These are phyloP conservation scores for Nakazawaea anatomiae DNA, from an alignment of 805 yeast species.

Conservation along the genomic window DNA sequence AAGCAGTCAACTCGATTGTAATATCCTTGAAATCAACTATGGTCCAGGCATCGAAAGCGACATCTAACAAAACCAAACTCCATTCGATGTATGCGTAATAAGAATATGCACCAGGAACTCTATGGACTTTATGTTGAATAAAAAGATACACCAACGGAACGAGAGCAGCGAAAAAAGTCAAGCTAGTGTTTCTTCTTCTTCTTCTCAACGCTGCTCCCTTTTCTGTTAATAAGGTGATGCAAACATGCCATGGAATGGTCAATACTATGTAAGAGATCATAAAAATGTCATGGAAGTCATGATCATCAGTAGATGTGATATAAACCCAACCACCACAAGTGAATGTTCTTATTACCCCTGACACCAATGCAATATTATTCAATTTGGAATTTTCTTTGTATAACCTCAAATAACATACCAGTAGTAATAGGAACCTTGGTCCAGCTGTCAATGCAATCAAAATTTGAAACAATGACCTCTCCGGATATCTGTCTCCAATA, in stretches of 20 bases:
- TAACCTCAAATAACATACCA: slow-evolving; percentile 45
- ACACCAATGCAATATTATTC: slow-evolving; percentile 35
- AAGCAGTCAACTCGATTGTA: slow-evolving; percentile 37
- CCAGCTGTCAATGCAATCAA: slow-evolving; percentile 91
- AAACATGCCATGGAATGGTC: slow-evolving; percentile 86
- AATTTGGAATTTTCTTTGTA: slow-evolving; percentile 28
- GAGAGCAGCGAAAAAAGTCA: slow-evolving; percentile 62
- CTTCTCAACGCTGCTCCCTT: slow-evolving; percentile 41
- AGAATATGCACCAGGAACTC: slow-evolving; percentile 90
- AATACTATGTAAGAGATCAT: slow-evolving; percentile 87
- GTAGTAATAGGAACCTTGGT: slow-evolving; percentile 70
- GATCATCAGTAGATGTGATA: slow-evolving; percentile 95
- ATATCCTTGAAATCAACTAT: slow-evolving; percentile 61
- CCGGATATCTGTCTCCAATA: slow-evolving; percentile 96
- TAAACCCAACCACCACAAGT: slow-evolving; percentile 99
- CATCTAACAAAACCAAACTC: slow-evolving; percentile 78
- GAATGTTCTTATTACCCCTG: slow-evolving; percentile 84
- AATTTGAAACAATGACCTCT: slow-evolving; percentile 85
- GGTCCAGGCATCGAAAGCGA: slow-evolving; percentile 80
- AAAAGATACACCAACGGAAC: slow-evolving; percentile 84
- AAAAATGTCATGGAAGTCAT: slow-evolving; percentile 91
- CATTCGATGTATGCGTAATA: slow-evolving; percentile 93
- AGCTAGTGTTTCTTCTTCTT: slow-evolving; percentile 47
- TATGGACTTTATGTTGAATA: slow-evolving; percentile 88
- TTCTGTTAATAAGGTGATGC: slow-evolving; percentile 46